Percentiles rank a stretch among this genome's conserved stretches.
phyloP scores from a whole-genome alignment of 2,329 filamentous ascomycete species.

The Scleromitrula shiraiana region DNA sequence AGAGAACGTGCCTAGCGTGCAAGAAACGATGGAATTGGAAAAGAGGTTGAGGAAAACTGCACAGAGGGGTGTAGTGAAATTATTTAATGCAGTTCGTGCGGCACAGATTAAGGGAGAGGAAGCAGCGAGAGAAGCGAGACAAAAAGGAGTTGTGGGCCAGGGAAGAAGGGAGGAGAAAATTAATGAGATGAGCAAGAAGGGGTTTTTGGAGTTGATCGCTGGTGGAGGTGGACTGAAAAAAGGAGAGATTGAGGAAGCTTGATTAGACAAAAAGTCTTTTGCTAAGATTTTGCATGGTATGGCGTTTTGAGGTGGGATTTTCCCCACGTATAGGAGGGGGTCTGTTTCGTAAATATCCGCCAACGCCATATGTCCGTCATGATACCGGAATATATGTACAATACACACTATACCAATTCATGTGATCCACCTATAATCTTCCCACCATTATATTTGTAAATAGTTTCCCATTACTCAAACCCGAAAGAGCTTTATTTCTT shows the following conservation, averaged over 20 bases:
- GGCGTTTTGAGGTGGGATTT: slow-evolving; percentile 23
- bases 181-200: slow-evolving; percentile 94
- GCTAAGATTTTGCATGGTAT: slow-evolving; percentile 6
- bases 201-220: slow-evolving; percentile 85
- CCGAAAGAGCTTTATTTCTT: slow-evolving; percentile 19
- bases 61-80: slow-evolving; percentile 86
- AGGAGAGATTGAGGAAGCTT: slow-evolving; percentile 39
- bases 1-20: slow-evolving; percentile 39
- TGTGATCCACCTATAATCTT: slow-evolving; percentile 4
- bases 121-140: slow-evolving; percentile 61
- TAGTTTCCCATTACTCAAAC: too few species aligned
- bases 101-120: slow-evolving; percentile 84
- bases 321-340: slow-evolving; percentile 11
- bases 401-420: neutral
- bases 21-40: slow-evolving; percentile 61
- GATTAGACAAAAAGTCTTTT: slow-evolving; percentile 4
- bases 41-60: slow-evolving; percentile 77
- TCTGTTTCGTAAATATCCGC: slow-evolving; percentile 12
- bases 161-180: slow-evolving; percentile 76
- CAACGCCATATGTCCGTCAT: slow-evolving; percentile 5
- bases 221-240: slow-evolving; percentile 53
- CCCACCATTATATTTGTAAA: neutral
- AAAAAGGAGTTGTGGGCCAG: slow-evolving; percentile 70
- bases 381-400: slow-evolving; percentile 19
- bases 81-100: slow-evolving; percentile 91